phyloP scores from a whole-genome alignment of 805 yeast genomes.

The Saccharomyces eubayanus region DNA sequence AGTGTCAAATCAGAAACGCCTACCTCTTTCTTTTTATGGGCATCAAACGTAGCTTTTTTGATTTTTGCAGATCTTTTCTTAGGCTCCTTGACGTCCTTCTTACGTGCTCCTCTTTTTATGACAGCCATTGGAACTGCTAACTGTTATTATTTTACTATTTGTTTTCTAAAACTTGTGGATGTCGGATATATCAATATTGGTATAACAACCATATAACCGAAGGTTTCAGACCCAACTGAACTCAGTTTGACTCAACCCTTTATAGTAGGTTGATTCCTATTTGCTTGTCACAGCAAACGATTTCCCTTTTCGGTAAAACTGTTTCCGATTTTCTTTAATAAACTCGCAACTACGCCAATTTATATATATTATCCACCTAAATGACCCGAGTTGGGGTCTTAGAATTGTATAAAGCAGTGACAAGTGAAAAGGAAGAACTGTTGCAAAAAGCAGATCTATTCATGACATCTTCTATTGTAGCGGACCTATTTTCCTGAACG shows the following conservation, averaged over 20 bases:
- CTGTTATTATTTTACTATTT: neutral
- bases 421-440: neutral
- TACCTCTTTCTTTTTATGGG: constrained; percentile 87
- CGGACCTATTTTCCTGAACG: neutral
- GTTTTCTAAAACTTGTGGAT: neutral
- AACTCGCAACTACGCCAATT: neutral
- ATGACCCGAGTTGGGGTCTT: neutral
- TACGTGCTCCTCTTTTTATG: constrained; percentile 65
- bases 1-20: constrained; percentile 94
- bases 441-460: neutral
- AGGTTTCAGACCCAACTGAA: neutral
- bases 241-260: neutral
- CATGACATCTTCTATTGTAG: neutral
- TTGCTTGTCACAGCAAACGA: neutral
- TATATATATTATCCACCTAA: neutral
- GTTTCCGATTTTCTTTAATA: neutral
- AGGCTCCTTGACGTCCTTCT: constrained; percentile 44
- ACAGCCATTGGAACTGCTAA: constrained; percentile 48
- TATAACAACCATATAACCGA: neutral
- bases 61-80: constrained; percentile 48
- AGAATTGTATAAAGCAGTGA: neutral
- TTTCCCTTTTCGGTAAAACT: neutral
- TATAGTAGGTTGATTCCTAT: neutral
- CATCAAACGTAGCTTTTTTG: constrained; percentile 85
- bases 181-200: neutral